Base-by-base conservation (phyloP, 2,329 filamentous ascomycete species). In the Phialophora chinensis region DNA sequence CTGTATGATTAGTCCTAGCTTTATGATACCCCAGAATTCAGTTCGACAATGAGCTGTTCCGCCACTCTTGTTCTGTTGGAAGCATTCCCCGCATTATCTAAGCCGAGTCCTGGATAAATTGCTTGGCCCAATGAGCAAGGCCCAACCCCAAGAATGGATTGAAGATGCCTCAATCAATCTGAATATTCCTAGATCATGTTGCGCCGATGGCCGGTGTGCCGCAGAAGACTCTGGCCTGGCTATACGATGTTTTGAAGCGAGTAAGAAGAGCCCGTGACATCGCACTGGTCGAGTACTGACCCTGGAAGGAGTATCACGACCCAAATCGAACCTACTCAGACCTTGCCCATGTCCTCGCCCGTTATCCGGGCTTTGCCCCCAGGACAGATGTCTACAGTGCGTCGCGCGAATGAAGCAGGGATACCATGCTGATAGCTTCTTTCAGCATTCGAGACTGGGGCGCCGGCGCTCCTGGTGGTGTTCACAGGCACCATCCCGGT, bases 321-420 rank as follows among this genome's bases (percentile, higher is more conserved):
- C 90, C 96, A 66, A 96, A 94, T 76, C 90, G 93, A 68, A 92
- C 93, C 62, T 98, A 98, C 81, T 91, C 91, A 77, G 93, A 98
- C 79, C 89, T 96, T 73, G 93, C 91, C 69, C 90, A 92, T 75
- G 87, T 89, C 31, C 87, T 99, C 61, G 86, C 91, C 35, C 87
- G 90, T 72, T 92, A 93, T 75, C 88, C 92, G 7, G 90, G 91
- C 1, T 84, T 99, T 25, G 66, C 70, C 8, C 92, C 93, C 29
- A 88, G 91, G 73, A 99, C 95, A 68, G 93, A 98, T 78, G 93
- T 98, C 60, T 96, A 98, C 80, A 98, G 93, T 96, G 85, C 74
- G 87, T 78, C 31, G 54, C 60, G 8, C 23, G 62, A n/a, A n/a
- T 31, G 35, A 63, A 33, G 52, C 31, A 23, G 25, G 44, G 52